Conservation (phyloP, 352 stramenopile genomes). For the Phytophthora palmivora region DNA sequence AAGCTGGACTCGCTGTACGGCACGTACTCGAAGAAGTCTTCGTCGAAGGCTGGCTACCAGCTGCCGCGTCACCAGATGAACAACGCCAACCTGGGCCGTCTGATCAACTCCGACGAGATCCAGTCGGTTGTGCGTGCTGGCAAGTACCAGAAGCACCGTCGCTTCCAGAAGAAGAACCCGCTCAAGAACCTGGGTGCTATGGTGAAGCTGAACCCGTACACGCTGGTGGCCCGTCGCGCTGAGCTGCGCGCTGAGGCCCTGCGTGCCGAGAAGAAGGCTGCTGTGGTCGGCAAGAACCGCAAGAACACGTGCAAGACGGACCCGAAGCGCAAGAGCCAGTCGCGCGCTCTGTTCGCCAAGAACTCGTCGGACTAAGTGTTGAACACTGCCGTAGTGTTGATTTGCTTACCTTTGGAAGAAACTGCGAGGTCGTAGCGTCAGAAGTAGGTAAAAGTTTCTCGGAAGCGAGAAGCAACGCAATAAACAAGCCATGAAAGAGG, state of each 20-base stretch:
- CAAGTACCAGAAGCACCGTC: conserved; percentile 91
- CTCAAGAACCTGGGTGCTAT: conserved; percentile 96
- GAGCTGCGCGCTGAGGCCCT: conserved; percentile 89
- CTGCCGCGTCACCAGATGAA: conserved; percentile 96
- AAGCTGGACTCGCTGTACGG: conserved; percentile 97
- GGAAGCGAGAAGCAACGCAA: neutral
- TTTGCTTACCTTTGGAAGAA: too few species aligned
- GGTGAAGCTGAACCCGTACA: conserved; percentile 98
- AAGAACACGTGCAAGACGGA: conserved; percentile 85
- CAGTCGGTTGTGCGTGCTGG: conserved; percentile 96
- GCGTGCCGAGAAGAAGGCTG: conserved; percentile 91
- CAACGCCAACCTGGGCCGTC: conserved; percentile 98
- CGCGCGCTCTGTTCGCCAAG: conserved; percentile 80
- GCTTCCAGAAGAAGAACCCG: conserved; percentile 98
- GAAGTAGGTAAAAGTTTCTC: neutral
- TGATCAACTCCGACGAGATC: conserved; percentile 99
- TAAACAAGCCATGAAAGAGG: conserved; percentile 14
- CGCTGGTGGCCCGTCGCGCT: conserved; percentile 90
- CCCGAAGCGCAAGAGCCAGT: conserved; percentile 79
- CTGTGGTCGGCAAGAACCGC: conserved; percentile 81
- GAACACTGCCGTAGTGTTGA: neutral
- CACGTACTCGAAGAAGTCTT: conserved; percentile 91
- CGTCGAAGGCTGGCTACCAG: conserved; percentile 92
- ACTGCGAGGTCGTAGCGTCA: neutral
- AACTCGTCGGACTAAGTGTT: conserved; percentile 79